Conservation (phyloP, 257 asterid species). For the Dorcoceras hygrometricum region DNA sequence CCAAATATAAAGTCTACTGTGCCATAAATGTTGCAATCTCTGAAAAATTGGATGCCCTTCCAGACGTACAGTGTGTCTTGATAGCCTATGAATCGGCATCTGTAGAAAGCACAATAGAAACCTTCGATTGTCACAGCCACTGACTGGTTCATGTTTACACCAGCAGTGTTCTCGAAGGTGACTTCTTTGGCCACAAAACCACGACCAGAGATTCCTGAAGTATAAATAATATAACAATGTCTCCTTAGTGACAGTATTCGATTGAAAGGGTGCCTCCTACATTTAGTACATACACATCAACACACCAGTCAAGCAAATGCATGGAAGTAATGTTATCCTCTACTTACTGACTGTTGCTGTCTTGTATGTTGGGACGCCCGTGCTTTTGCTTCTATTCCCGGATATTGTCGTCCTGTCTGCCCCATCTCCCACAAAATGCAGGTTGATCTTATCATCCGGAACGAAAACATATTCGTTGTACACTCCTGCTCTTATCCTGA, state of each 20-base stretch:
- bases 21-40: not conserved
- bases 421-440: constrained; percentile 20
- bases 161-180: not conserved
- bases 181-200: not conserved
- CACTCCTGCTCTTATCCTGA: not conserved
- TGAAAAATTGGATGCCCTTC: not conserved
- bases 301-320: not conserved
- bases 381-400: not conserved
- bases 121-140: not conserved
- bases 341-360: constrained; percentile 16
- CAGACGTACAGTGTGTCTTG: not conserved
- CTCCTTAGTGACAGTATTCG: not conserved
- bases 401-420: not conserved
- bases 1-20: not conserved
- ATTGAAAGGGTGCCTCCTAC: not conserved
- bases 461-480: not conserved
- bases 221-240: too few relatives aligned
- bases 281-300: not conserved
- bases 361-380: not conserved
- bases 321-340: too few relatives aligned
- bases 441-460: not conserved
- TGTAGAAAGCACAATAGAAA: not conserved
- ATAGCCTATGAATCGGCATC: not conserved
- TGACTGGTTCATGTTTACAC: not conserved
- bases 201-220: not conserved